phyloP scores from a whole-genome alignment of 2,329 filamentous ascomycete genomes.

The Cyclaneusma minus region DNA sequence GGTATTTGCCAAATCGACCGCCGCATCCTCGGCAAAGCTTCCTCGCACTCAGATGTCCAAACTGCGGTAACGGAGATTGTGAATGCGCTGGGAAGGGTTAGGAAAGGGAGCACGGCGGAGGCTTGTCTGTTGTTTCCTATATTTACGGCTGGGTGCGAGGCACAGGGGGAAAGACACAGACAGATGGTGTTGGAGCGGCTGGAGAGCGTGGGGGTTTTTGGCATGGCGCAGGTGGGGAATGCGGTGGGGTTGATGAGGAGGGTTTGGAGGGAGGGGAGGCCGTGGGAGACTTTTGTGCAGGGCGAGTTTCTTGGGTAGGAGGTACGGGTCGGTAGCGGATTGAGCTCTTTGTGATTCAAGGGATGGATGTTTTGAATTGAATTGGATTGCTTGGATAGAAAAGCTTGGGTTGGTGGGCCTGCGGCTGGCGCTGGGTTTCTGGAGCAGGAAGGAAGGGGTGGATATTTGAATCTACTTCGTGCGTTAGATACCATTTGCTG shows the following conservation, averaged over 20 bases:
- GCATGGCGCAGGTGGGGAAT: conserved; percentile 57
- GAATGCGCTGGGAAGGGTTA: conserved; percentile 42
- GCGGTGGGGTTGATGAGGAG: conserved; percentile 51
- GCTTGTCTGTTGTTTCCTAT: conserved; percentile 65
- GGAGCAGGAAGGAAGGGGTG: too few relatives aligned
- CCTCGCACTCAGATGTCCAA: conserved; percentile 43
- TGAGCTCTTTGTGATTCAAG: too few relatives aligned
- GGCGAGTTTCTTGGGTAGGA: conserved; percentile 59
- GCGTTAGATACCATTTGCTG: too few relatives aligned
- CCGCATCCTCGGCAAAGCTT: conserved; percentile 48
- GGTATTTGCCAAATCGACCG: conserved; percentile 62
- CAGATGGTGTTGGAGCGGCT: conserved; percentile 49
- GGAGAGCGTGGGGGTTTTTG: conserved; percentile 51
- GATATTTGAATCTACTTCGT: too few relatives aligned
- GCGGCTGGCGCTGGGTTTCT: too few relatives aligned
- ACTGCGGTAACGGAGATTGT: conserved; percentile 47
- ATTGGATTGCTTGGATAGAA: too few relatives aligned
- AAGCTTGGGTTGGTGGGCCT: too few relatives aligned
- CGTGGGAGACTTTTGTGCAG: conserved; percentile 52
- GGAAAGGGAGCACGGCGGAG: conserved; percentile 54
- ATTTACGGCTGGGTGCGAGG: conserved; percentile 71
- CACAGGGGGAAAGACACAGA: conserved; percentile 36
- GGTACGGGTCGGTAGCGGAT: too few relatives aligned
- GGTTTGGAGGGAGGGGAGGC: conserved; percentile 50
- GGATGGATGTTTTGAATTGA: too few relatives aligned